phyloP scores from a whole-genome alignment of 202 grass and related monocot genomes.

The Zizania palustris region DNA sequence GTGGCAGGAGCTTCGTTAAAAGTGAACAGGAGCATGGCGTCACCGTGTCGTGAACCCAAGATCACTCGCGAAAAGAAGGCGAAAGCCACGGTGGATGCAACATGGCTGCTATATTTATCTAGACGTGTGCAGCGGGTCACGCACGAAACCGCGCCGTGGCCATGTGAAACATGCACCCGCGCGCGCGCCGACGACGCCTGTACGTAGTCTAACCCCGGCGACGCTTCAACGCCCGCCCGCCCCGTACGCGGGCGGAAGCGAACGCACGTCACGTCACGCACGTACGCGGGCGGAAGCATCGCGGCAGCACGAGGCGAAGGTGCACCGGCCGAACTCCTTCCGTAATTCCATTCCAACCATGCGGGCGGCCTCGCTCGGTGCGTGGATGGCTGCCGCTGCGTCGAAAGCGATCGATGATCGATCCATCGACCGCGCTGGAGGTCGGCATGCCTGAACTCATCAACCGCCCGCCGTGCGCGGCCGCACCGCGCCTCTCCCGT shows the following conservation, averaged over 20 bases:
- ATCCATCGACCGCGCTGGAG: not conserved
- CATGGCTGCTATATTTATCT: not conserved
- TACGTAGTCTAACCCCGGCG: not conserved
- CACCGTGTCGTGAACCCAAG: not conserved
- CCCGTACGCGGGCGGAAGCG: not conserved
- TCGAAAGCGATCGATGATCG: conserved; percentile 43
- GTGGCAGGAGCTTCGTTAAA: not conserved
- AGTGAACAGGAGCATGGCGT: not conserved
- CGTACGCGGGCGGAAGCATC: conserved; percentile 36
- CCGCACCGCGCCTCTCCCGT: not conserved
- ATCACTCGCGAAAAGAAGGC: not conserved
- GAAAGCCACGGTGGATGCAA: too few species aligned
- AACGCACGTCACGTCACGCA: not conserved
- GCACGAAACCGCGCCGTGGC: not conserved
- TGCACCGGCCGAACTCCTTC: not conserved
- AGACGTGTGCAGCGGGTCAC: conserved; percentile 26
- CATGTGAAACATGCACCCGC: conserved; percentile 18
- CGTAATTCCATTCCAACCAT: conserved; percentile 7
- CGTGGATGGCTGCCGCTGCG: conserved; percentile 21
- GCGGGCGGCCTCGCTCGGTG: not conserved
- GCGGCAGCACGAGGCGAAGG: not conserved
- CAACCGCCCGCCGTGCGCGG: not conserved
- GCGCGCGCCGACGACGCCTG: not conserved
- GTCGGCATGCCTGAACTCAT: conserved; percentile 46
- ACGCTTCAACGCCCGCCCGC: conserved; percentile 24